Percentiles rank a stretch among this genome's conserved stretches.
Conservation (phyloP, 345 rosid genomes). For the Eucalyptus curtisii region DNA sequence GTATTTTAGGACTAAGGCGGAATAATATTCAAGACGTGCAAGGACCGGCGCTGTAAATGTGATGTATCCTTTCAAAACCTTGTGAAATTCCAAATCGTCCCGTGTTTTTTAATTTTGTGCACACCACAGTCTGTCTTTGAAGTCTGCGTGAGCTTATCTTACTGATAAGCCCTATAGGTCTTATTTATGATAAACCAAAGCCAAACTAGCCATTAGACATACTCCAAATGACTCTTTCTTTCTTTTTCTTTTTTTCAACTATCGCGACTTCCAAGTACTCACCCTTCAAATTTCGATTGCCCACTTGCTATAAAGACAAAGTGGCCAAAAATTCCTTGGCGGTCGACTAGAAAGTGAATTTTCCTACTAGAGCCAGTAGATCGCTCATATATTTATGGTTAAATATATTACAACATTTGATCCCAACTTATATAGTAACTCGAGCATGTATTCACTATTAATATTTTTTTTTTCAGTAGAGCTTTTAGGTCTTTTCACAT, state of each 20-base stretch:
- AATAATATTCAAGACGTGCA: neutral
- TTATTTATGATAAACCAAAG: neutral
- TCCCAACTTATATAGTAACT: neutral
- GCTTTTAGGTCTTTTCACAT: neutral
- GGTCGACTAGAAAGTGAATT: neutral
- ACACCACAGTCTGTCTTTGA: neutral
- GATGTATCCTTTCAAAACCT: neutral
- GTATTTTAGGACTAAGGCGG: neutral
- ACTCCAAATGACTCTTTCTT: neutral
- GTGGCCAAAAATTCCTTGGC: neutral
- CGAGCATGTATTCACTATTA: neutral
- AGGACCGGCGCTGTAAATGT: neutral
- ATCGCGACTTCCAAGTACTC: rapidly evolving
- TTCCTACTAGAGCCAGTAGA: neutral
- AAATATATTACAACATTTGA: neutral
- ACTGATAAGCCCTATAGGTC: neutral
- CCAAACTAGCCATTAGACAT: neutral
- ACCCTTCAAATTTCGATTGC: neutral
- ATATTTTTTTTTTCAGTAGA: neutral
- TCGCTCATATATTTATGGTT: neutral
- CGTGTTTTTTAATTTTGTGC: neutral
- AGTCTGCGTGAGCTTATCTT: neutral
- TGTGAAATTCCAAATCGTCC: neutral
- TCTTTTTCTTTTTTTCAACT: rapidly evolving
- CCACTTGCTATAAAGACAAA: neutral